phyloP scores from a whole-genome alignment of 768 basidiomycete species.

The Russula earlei region DNA sequence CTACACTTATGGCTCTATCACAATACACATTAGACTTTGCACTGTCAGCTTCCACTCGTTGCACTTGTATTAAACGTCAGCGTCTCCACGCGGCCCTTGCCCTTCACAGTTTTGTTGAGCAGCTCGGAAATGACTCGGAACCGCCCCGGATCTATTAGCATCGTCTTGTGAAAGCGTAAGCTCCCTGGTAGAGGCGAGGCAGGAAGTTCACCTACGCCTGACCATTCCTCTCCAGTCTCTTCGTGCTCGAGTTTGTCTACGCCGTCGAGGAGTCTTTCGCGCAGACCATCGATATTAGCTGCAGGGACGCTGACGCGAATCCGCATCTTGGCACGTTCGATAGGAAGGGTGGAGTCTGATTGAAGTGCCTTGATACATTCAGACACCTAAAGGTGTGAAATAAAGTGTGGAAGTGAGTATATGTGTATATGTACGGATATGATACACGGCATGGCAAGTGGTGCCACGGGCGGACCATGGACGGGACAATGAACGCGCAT shows the following conservation, averaged over 20 bases:
- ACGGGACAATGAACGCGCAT: too few relatives aligned
- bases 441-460: too few relatives aligned
- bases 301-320: slow-evolving; percentile 70
- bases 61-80: slow-evolving; percentile 51
- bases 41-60: slow-evolving; percentile 25
- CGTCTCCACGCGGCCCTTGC: slow-evolving; percentile 79
- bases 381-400: slow-evolving; percentile 49
- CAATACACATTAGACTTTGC: slow-evolving; percentile 1
- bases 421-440: too few relatives aligned
- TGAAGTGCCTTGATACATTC: slow-evolving; percentile 83
- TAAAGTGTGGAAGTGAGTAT: neutral
- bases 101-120: slow-evolving; percentile 85
- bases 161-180: slow-evolving; percentile 42
- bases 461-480: too few relatives aligned
- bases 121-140: slow-evolving; percentile 87
- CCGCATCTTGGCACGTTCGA: slow-evolving; percentile 90
- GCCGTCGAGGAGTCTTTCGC: slow-evolving; percentile 58
- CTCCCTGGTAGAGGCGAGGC: neutral
- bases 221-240: slow-evolving; percentile 74
- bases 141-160: slow-evolving; percentile 88
- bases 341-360: slow-evolving; percentile 75
- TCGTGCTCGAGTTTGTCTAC: slow-evolving; percentile 82
- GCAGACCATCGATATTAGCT: slow-evolving; percentile 54
- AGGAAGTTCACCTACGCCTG: slow-evolving; percentile 51
- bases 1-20: slow-evolving; percentile 3